Conservation (phyloP, 1,284 basidiomycete species). For the Sutorius eximius region DNA sequence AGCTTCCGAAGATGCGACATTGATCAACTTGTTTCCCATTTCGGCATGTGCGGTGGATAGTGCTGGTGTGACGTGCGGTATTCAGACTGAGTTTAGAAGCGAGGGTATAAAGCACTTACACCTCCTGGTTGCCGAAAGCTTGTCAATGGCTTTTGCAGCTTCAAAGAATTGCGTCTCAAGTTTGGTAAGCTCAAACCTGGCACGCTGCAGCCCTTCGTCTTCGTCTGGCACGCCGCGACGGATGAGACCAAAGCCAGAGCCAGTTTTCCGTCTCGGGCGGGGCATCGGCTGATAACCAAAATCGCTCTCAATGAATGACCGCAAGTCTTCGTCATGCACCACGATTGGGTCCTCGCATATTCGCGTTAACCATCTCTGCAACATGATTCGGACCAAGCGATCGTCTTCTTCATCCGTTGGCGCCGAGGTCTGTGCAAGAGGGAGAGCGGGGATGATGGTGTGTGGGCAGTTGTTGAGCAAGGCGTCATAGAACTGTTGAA, state of each 20-base stretch:
- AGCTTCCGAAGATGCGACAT: conserved; percentile 84
- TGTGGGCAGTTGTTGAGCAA: conserved; percentile 83
- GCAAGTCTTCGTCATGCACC: conserved; percentile 84
- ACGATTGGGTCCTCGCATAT: conserved; percentile 88
- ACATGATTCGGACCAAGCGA: conserved; percentile 85
- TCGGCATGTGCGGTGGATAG: conserved; percentile 76
- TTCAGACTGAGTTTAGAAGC: neutral
- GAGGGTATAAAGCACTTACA: conserved; percentile 43
- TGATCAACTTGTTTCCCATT: conserved; percentile 86
- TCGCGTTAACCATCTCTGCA: conserved; percentile 89
- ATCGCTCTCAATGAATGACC: conserved; percentile 92
- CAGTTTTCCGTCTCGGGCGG: conserved; percentile 66
- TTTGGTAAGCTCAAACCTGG: conserved; percentile 88
- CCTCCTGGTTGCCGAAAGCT: conserved; percentile 77
- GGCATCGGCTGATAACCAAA: conserved; percentile 89
- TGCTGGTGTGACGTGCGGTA: conserved; percentile 43
- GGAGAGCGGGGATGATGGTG: conserved; percentile 89
- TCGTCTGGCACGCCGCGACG: conserved; percentile 76
- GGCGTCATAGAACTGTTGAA: conserved; percentile 88
- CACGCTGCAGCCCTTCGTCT: conserved; percentile 81
- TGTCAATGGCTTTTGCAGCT: conserved; percentile 84
- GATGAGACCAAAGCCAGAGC: conserved; percentile 67
- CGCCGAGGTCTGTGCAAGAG: conserved; percentile 88
- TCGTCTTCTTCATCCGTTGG: conserved; percentile 96
- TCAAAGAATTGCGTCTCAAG: conserved; percentile 89